These are phyloP conservation scores for Nemania sp. DNA, from an alignment of 2,329 filamentous ascomycete species.

Conservation along the genomic window DNA sequence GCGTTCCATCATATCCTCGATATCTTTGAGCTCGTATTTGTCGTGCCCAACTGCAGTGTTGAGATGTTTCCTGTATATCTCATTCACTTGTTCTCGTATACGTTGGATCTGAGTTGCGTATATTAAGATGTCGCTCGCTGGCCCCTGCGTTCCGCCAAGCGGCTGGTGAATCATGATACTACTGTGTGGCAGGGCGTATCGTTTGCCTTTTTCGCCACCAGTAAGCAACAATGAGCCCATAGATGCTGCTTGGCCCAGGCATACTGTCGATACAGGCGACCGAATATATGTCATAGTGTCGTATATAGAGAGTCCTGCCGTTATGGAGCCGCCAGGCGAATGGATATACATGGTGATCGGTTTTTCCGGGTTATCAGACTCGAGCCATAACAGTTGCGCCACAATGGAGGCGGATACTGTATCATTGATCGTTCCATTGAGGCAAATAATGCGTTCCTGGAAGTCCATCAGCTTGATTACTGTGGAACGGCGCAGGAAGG, in stretches of 20 bases:
- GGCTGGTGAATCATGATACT: conserved; percentile 98
- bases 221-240: conserved; percentile 92
- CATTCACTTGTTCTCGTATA: conserved; percentile 81
- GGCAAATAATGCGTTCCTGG: conserved; percentile 88
- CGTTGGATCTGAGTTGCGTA: conserved; percentile 96
- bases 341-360: conserved; percentile 98
- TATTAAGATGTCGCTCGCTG: conserved; percentile 84
- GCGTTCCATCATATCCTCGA: conserved; percentile 94
- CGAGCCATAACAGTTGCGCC: conserved; percentile 94
- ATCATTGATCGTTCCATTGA: conserved; percentile 91
- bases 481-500: conserved; percentile 24
- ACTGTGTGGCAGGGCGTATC: conserved; percentile 89
- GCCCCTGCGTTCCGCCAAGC: conserved; percentile 69
- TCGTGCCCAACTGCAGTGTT: conserved; percentile 76
- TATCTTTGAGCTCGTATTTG: conserved; percentile 76
- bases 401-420: conserved; percentile 91
- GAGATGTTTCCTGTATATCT: conserved; percentile 85
- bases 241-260: conserved; percentile 88
- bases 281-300: conserved; percentile 98
- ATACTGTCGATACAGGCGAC: conserved; percentile 90
- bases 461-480: conserved; percentile 2
- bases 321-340: conserved; percentile 90
- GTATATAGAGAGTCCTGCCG: conserved; percentile 87
- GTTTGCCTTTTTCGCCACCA: conserved; percentile 81
- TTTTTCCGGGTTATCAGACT: conserved; percentile 93